A percentile compares a stretch with the other conserved stretches of the same genome.
phyloP scores from a whole-genome alignment of 2,329 filamentous ascomycete species.

The Fulvia fulva region DNA sequence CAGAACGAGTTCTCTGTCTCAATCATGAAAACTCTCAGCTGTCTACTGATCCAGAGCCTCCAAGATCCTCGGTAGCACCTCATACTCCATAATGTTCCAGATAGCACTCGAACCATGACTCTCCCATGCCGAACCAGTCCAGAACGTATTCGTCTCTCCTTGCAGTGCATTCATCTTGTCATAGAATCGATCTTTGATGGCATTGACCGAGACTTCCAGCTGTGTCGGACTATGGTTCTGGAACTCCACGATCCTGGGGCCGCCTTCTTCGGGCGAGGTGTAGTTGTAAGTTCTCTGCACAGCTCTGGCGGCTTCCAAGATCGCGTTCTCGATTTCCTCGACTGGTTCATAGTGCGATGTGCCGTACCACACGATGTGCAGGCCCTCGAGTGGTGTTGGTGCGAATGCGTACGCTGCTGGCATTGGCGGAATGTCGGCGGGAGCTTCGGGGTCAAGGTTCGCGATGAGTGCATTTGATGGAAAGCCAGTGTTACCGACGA shows the following conservation, averaged over 20 bases:
- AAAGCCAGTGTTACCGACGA: background rate
- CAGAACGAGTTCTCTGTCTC: background rate
- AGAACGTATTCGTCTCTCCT: constrained; percentile 27
- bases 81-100: constrained; percentile 30
- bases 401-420: constrained; percentile 1
- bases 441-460: background rate
- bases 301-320: background rate
- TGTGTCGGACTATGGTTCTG: constrained; percentile 29
- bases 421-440: background rate
- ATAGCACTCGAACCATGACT: constrained; percentile 32
- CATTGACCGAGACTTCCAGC: constrained; percentile 22
- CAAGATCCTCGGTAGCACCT: constrained; percentile 10
- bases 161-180: constrained; percentile 25
- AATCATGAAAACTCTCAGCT: background rate
- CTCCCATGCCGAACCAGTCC: constrained; percentile 30
- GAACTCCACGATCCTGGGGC: constrained; percentile 21
- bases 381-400: background rate
- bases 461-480: background rate
- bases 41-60: background rate
- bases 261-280: background rate
- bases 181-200: constrained; percentile 29
- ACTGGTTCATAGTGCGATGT: background rate
- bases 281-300: constrained; percentile 3
- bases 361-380: constrained; percentile 1
- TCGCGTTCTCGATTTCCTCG: background rate